These are phyloP conservation scores for Venustampulla echinocandica DNA, from an alignment of 495 filamentous ascomycete species.

Conservation along the genomic window DNA sequence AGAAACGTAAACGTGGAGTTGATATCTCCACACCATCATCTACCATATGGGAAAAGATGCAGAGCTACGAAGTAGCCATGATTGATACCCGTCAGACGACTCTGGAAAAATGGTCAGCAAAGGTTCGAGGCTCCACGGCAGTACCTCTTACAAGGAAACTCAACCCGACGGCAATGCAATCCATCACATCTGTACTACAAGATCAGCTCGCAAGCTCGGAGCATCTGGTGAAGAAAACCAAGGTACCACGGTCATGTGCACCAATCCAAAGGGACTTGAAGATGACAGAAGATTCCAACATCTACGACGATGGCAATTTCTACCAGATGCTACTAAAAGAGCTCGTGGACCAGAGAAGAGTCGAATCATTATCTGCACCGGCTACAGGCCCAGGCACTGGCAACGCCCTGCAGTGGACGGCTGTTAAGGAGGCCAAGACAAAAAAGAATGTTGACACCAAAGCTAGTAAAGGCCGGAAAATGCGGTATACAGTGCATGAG, in stretches of 20 bases:
- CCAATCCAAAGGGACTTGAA: constrained; percentile 52
- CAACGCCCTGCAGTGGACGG: constrained; percentile 41
- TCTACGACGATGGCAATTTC: constrained; percentile 91
- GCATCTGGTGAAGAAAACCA: constrained; percentile 58
- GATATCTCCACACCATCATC: constrained; percentile 43
- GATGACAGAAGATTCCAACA: constrained; percentile 39
- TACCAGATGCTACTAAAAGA: constrained; percentile 89
- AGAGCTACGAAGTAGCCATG: constrained; percentile 42
- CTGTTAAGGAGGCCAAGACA: constrained; percentile 71
- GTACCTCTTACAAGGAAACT: constrained; percentile 42
- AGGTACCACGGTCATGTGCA: constrained; percentile 61
- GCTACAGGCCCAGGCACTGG: constrained; percentile 31
- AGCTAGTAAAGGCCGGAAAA: constrained; percentile 89
- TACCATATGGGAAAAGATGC: constrained; percentile 68
- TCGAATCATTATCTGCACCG: constrained; percentile 39
- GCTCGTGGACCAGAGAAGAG: constrained; percentile 75
- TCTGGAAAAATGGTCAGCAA: constrained; percentile 61
- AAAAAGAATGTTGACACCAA: constrained; percentile 82
- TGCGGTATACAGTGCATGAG: constrained; percentile 89
- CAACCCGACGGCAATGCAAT: constrained; percentile 38
- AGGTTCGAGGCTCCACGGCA: constrained; percentile 41
- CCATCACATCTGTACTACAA: constrained; percentile 62
- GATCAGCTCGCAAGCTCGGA: constrained; percentile 62
- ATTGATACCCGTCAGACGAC: constrained; percentile 42
- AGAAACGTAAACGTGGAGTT: constrained; percentile 50